Conservation (phyloP, 768 basidiomycete species). For the Candolleomyces aberdarensis region DNA sequence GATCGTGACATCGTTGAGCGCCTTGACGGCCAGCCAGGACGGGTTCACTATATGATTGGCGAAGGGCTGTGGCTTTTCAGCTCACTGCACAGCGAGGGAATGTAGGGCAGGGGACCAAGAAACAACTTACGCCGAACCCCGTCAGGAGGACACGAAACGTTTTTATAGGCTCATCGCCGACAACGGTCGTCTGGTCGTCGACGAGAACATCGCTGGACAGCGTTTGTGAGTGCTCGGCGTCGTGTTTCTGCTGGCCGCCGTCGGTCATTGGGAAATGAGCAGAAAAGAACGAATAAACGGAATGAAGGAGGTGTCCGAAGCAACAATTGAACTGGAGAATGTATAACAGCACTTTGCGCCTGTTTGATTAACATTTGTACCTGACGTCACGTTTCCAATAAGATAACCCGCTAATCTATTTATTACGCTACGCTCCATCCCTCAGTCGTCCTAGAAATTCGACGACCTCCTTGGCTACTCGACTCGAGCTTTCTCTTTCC, state of each 20-base stretch:
- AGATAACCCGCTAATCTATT: not conserved
- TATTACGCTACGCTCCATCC: constrained; percentile 13
- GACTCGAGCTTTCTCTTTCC: constrained; percentile 31
- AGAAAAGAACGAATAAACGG: not conserved
- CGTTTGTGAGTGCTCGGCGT: not conserved
- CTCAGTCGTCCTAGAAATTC: constrained; percentile 46
- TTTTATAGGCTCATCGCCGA: not conserved
- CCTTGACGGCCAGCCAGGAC: constrained; percentile 67
- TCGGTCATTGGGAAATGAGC: not conserved
- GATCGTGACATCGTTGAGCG: constrained; percentile 49
- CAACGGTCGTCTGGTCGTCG: not conserved
- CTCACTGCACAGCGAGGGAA: constrained; percentile 12
- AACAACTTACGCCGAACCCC: constrained; percentile 32
- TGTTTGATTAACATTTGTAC: not conserved
- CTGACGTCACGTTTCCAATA: constrained; percentile 2
- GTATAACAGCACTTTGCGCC: not conserved
- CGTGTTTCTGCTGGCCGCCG: not conserved
- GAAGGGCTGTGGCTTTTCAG: constrained; percentile 45
- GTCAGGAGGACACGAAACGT: constrained; percentile 33
- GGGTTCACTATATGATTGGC: constrained; percentile 56
- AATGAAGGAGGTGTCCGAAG: not conserved
- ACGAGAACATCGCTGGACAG: not conserved
- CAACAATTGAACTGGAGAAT: not conserved
- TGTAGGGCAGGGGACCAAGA: not conserved
- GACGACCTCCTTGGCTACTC: constrained; percentile 47